Evolutionary conservation across 2,329 filamentous ascomycete species (phyloP).

Genomic region (Gaeumannomyces tritici): DNA sequence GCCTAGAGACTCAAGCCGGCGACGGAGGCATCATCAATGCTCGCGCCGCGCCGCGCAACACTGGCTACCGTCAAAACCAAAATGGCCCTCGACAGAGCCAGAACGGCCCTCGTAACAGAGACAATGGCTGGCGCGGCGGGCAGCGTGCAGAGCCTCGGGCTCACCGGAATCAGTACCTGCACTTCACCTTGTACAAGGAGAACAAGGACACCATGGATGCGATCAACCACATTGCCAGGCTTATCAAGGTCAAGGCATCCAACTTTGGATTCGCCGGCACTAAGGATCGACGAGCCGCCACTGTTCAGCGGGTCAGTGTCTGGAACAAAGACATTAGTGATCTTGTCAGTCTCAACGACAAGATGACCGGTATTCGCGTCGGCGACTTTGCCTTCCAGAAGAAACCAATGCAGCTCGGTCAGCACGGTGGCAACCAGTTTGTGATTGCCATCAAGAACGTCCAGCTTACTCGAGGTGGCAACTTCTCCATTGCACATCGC

Average conservation of each 20-base stretch:
- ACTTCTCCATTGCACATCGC: slow-evolving; percentile 37
- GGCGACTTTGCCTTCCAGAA: slow-evolving; percentile 76
- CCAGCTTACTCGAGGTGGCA: slow-evolving; percentile 39
- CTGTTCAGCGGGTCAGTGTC: slow-evolving; percentile 70
- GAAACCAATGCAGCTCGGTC: slow-evolving; percentile 67
- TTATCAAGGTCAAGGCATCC: slow-evolving; percentile 65
- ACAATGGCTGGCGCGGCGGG: slow-evolving; percentile 9
- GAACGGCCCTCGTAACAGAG: slow-evolving; percentile 15
- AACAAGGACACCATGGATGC: slow-evolving; percentile 96
- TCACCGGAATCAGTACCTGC: slow-evolving; percentile 61
- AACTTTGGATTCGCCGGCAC: slow-evolving; percentile 72
- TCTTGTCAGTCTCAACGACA: slow-evolving; percentile 55
- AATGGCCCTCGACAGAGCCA: slow-evolving; percentile 13
- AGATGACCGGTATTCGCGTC: slow-evolving; percentile 53
- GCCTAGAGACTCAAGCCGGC: slow-evolving; percentile 65
- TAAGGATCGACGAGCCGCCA: slow-evolving; percentile 82
- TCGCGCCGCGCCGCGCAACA: slow-evolving; percentile 15
- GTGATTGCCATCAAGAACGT: slow-evolving; percentile 85
- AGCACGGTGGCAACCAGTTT: slow-evolving; percentile 85
- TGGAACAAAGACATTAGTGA: slow-evolving; percentile 41
- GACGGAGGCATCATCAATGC: slow-evolving; percentile 53
- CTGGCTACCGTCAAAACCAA: slow-evolving; percentile 1
- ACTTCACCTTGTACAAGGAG: slow-evolving; percentile 92
- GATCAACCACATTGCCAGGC: slow-evolving; percentile 63
- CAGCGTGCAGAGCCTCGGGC: slow-evolving; percentile 19